Conservation (phyloP, 768 basidiomycete genomes). For the Mycena albidolilacea region DNA sequence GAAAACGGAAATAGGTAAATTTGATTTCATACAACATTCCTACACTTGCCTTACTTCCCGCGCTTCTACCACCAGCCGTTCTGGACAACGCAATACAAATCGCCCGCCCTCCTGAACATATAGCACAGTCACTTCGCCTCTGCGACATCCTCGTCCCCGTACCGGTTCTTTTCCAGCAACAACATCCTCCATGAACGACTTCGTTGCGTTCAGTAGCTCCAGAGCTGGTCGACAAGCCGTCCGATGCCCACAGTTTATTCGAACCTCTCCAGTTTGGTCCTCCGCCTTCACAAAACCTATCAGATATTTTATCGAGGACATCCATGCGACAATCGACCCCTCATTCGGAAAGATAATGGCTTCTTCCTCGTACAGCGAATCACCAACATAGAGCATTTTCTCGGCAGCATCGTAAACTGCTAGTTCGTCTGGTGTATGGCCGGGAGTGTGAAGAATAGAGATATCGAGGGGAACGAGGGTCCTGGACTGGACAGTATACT, state of each 20-base stretch:
- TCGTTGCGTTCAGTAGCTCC: constrained; percentile 59
- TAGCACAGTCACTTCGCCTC: constrained; percentile 57
- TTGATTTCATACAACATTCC: constrained; percentile 46
- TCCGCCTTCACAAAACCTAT: constrained; percentile 56
- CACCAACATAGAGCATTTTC: constrained; percentile 70
- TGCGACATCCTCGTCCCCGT: constrained; percentile 41
- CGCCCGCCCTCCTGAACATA: constrained; percentile 59
- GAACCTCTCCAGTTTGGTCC: constrained; percentile 44
- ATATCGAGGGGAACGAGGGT: constrained; percentile 51
- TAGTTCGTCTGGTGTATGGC: constrained; percentile 73
- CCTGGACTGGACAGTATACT: constrained; percentile 48
- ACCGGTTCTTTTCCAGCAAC: constrained; percentile 57
- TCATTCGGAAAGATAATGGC: constrained; percentile 69
- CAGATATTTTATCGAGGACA: constrained; percentile 59
- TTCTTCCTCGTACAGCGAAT: constrained; percentile 69
- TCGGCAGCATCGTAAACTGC: constrained; percentile 66
- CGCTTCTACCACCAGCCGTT: constrained; percentile 60
- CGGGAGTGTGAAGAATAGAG: constrained; percentile 67
- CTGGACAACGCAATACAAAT: constrained; percentile 66
- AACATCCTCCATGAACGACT: constrained; percentile 64
- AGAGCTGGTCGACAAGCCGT: constrained; percentile 62
- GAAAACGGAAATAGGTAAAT: constrained; percentile 57
- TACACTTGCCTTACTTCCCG: constrained; percentile 25
- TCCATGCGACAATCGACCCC: constrained; percentile 68
- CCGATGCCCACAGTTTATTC: constrained; percentile 66